Base-by-base conservation (phyloP, 371 early-diverging fungal species). In the Apophysomyces trapeziformis region DNA sequence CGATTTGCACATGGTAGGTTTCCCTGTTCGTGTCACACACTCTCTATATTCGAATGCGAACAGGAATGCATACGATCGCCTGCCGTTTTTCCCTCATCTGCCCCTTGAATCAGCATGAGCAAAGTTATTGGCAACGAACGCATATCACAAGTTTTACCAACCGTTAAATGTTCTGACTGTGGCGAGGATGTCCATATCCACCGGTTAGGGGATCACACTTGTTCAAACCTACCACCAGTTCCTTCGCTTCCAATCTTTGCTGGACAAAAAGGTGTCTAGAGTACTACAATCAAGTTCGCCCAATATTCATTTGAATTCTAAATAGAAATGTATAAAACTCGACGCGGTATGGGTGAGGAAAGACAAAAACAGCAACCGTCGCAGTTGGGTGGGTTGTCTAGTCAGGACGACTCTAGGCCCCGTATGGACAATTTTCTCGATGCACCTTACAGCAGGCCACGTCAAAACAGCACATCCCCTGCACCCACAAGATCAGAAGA, bases 131-230 rank as follows among this genome's bases (percentile, higher is more conserved):
- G 68, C 14, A 71, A 73, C 21, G 78, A 74, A 60, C 86, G 89
- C 62, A 83, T 88, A 32, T 87, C 87, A 11, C 87, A 89, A 68
- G 69, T 89, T 38, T 64, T 89, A 41, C 87, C 87, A 5, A 77
- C 86, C 21, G 80, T 89, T 21, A 85, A 79, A 62, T 89, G 89
- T 68, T 83, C 85, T 46, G 87, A 87, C 66, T 89, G 89, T 75
- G 89, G 87, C 38, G 68, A 79, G 62, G 83, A 83, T 63, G 83
- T 89, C 36, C 82, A 82, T 58, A 83, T 87, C 60, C 83, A 85
- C 11, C 74, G 73, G 58, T 68, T 89, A 45, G 83, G 84, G 44
- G 85, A 85, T 47, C 89, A 89, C 66, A 70, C 85, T 13, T 89
- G 89, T 60, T 73, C 83, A 7, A 82, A 77, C 57, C 80, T 80